Conservation (phyloP, 2,329 filamentous ascomycete genomes). For the Fusarium sp. region DNA sequence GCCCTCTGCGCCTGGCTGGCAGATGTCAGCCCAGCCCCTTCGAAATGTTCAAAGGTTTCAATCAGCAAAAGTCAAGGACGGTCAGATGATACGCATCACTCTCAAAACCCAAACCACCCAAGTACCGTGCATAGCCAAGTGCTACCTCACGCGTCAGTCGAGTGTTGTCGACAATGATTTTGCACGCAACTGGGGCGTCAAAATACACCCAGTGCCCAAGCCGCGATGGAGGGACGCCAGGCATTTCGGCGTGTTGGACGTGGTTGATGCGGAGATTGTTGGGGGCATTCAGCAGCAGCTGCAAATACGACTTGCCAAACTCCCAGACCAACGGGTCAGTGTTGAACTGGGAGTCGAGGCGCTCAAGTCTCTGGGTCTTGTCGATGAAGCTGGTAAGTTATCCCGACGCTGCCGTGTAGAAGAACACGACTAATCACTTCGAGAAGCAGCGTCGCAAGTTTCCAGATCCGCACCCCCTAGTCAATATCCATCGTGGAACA, state of each 20-base stretch:
- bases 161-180: slow-evolving; percentile 30
- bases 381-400: slow-evolving; percentile 22
- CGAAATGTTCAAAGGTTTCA: background rate
- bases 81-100: slow-evolving; percentile 31
- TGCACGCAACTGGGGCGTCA: slow-evolving; percentile 12
- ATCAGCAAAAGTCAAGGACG: slow-evolving; percentile 26
- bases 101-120: slow-evolving; percentile 19
- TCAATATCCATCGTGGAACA: slow-evolving; percentile 12
- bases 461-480: slow-evolving; percentile 28
- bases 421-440: slow-evolving; percentile 4
- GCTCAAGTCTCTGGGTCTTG: slow-evolving; percentile 22
- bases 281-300: slow-evolving; percentile 15
- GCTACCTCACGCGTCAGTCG: slow-evolving; percentile 10
- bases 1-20: slow-evolving; percentile 9
- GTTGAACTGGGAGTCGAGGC: slow-evolving; percentile 26
- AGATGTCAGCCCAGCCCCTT: slow-evolving; percentile 12
- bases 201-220: slow-evolving; percentile 17
- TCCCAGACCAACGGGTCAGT: slow-evolving; percentile 13
- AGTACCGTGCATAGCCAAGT: slow-evolving; percentile 33
- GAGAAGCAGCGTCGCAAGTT: slow-evolving; percentile 5
- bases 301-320: slow-evolving; percentile 21
- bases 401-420: background rate
- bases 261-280: slow-evolving; percentile 34
- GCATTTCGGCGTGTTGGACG: slow-evolving; percentile 24
- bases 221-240: slow-evolving; percentile 16